Evolutionary conservation across 2,329 filamentous ascomycete species (phyloP).

Genomic region (Alternaria sp.): DNA sequence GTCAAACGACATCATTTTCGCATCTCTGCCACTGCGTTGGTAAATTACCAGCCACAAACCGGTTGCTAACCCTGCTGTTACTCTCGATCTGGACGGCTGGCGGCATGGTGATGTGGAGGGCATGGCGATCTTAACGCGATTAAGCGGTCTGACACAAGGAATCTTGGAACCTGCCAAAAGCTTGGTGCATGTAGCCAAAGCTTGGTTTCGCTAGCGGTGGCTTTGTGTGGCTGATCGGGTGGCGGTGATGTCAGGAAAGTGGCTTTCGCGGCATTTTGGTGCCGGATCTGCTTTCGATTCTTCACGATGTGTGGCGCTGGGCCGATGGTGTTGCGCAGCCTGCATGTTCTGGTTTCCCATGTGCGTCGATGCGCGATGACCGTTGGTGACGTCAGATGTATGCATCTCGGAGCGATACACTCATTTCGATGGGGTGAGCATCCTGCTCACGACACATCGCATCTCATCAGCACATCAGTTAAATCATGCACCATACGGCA

Average conservation of each 20-base stretch:
- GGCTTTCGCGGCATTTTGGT: conserved; percentile 6
- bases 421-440: neutral
- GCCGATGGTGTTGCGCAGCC: neutral
- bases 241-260: conserved; percentile 21
- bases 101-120: conserved; percentile 9
- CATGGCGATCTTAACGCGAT: conserved; percentile 12
- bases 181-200: conserved; percentile 23
- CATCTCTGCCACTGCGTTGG: conserved; percentile 16
- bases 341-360: neutral
- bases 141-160: conserved; percentile 14
- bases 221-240: conserved; percentile 16
- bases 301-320: conserved; percentile 1
- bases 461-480: neutral
- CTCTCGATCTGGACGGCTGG: neutral
- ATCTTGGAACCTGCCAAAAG: conserved; percentile 30
- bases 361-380: neutral
- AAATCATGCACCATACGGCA: neutral
- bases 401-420: neutral
- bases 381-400: conserved; percentile 3
- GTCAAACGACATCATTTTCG: conserved; percentile 23
- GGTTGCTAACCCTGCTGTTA: conserved; percentile 28
- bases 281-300: conserved; percentile 2
- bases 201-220: conserved; percentile 29
- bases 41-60: conserved; percentile 38
- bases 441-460: neutral